Base-by-base conservation (phyloP, 148 eudicot genomes). In the Cornus controversa region DNA sequence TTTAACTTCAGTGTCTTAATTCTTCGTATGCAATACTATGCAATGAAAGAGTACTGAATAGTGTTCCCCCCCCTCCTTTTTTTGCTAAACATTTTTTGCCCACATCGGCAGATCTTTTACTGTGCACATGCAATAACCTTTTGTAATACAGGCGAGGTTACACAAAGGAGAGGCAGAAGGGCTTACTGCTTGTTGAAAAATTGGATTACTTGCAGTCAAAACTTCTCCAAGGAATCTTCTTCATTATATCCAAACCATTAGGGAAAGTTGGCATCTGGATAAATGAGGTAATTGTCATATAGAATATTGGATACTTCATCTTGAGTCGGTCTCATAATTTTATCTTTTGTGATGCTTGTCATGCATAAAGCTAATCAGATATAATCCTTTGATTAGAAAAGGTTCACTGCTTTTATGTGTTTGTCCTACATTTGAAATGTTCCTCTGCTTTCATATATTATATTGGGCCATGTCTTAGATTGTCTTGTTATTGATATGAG, bases 181-280 rank as follows among this genome's bases (percentile, higher is more conserved):
- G 98, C 81, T 77, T 90, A 85, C 86, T 95, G 74, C 78, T 92
- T 72, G 98, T 78, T 75, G 98, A 93, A 81, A 95, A 95, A 73
- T 85, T 95, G 81, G 98, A 95, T 87, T 95, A 95, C 81, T 80
- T 95, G 81, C 98, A 95, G 75, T 95, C 98, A 64, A 89, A 85
- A 80, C 82, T 91, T 80, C 84, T 95, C 67, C 98, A 82, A 80
- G 84, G 58, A 82, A 34, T 87, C 65, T 93, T 95, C 80, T 87
- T 84, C 69, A 79, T 85, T 42, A 63, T 90, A 73, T 84, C 91
- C 79, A 87, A 89, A 80, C 98, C 97, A 31, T 40, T 93, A 83
- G 54, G 85, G 73, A 84, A 83, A 80, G 47, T 89, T 76, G 91
- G 91, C 74, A 50, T 65, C 57, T 87, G 94, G 94, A 74, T 92